Conservation (phyloP, 2,329 filamentous ascomycete species). For the Parafenestella ontariensis region DNA sequence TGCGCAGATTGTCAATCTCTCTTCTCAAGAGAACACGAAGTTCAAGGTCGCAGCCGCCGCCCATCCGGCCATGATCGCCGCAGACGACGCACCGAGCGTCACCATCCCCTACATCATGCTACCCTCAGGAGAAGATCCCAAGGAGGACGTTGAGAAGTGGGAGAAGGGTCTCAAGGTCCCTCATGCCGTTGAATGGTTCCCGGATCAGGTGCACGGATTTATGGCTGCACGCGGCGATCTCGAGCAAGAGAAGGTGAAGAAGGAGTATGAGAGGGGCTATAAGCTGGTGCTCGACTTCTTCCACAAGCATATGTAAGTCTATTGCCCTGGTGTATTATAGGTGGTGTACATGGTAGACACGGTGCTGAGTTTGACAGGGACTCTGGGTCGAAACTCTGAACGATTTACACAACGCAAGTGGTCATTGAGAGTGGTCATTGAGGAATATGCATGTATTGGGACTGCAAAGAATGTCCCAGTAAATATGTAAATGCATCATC, state of each 20-base stretch:
- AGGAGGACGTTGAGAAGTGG: slow-evolving; percentile 60
- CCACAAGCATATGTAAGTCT: slow-evolving; percentile 60
- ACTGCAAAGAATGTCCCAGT: no score
- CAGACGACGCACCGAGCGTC: slow-evolving; percentile 62
- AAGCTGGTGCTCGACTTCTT: slow-evolving; percentile 59
- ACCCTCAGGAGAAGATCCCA: slow-evolving; percentile 64
- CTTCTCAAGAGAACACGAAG: slow-evolving; percentile 57
- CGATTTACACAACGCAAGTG: not conserved
- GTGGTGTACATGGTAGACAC: not conserved
- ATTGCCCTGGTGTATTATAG: not conserved
- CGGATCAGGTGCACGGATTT: slow-evolving; percentile 56
- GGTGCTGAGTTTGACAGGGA: slow-evolving; percentile 27
- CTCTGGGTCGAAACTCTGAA: slow-evolving; percentile 21
- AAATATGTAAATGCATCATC: no score
- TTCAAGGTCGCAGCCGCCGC: slow-evolving; percentile 65
- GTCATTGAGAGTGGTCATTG: no score
- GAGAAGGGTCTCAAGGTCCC: slow-evolving; percentile 56
- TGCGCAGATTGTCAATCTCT: slow-evolving; percentile 63
- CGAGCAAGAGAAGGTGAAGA: slow-evolving; percentile 56
- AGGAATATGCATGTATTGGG: no score
- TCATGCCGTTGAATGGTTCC: slow-evolving; percentile 57
- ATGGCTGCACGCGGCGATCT: slow-evolving; percentile 57
- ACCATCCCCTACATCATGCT: slow-evolving; percentile 65
- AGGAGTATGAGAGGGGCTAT: slow-evolving; percentile 60
- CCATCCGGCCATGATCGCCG: slow-evolving; percentile 68